These are phyloP conservation scores for Aureobasidium sp. DNA, from an alignment of 2,329 filamentous ascomycete species.

Conservation along the genomic window DNA sequence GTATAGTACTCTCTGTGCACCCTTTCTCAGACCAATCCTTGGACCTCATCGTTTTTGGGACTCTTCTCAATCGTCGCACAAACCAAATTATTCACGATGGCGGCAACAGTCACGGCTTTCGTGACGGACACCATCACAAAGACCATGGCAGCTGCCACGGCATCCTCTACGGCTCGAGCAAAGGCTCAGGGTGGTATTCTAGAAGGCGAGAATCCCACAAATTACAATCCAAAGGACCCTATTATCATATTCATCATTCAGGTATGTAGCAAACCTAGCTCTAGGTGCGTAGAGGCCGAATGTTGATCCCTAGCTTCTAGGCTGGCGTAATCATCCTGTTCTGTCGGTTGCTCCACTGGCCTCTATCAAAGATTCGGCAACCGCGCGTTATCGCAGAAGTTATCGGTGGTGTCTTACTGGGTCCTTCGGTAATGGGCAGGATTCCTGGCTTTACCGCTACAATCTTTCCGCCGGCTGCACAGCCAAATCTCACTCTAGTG, in stretches of 20 bases:
- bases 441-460: conserved; percentile 69
- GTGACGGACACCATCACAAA: conserved; percentile 22
- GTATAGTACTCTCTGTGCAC: too few relatives aligned
- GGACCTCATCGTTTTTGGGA: neutral
- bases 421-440: conserved; percentile 80
- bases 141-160: conserved; percentile 21
- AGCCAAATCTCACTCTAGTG: conserved; percentile 67
- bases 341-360: conserved; percentile 68
- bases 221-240: conserved; percentile 64
- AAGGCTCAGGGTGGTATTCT: conserved; percentile 61
- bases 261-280: conserved; percentile 34
- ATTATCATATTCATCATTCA: conserved; percentile 72
- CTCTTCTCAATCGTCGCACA: neutral
- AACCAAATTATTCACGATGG: neutral
- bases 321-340: conserved; percentile 67
- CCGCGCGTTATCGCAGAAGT: conserved; percentile 81
- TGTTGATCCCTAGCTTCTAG: conserved; percentile 34
- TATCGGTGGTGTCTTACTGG: conserved; percentile 75
- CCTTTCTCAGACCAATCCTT: neutral
- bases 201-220: conserved; percentile 61
- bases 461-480: conserved; percentile 71
- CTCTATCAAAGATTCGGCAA: conserved; percentile 68
- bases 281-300: neutral
- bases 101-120: conserved; percentile 20
- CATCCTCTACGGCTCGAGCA: conserved; percentile 30